Evolutionary conservation across 371 early-diverging fungal genomes (phyloP), one percentile per base, ranked within the genome.

Genomic region (Mycotypha africana): DNA sequence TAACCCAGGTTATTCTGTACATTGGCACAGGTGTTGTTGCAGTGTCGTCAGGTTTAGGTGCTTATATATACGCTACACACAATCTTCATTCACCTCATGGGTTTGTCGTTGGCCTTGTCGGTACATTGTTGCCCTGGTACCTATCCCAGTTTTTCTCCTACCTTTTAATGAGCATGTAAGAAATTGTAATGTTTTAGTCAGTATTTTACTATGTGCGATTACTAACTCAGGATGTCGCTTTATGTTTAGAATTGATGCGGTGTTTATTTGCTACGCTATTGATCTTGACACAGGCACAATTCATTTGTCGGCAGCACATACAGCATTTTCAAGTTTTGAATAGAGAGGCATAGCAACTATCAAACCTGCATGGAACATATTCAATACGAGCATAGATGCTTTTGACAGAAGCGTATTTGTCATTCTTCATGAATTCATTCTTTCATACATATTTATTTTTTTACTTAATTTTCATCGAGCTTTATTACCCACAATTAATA

Each of bases 91-190:
- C 82, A 23, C 76, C 85, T 1, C 85, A 83, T 59, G 89, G 86
- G 11, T 80, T 80, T 53, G 62, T 85, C 2, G 78, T 85, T 19
- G 86, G 86, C 12, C 65, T 76, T 4, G 51, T 88, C 24, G 80
- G 79, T 0, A 61, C 75, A 6, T 56, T 85, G 28, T 69, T 84
- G 28, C 86, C 88, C 14, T 79, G 74, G 51, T 86, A 83, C 44
- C 58, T 88, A 16, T 73, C 84, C 11, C 70, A 79, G 31, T 82
- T 87, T 51, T 79, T 84, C 39, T 76, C 84, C 1, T 78, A 80
- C 42, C 79, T 82, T 20, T 72, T 90, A 70, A 79, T 81, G 53
- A 81, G 83, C 70, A 87, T 86, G 88, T 87, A 74, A 75, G 86
- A 76, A 9, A 9, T 22, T 31, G 8, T 23, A 34, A 1, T 15